Evolutionary conservation across 805 yeast species (phyloP).

Genomic region (Saccharomycopsis sp.): DNA sequence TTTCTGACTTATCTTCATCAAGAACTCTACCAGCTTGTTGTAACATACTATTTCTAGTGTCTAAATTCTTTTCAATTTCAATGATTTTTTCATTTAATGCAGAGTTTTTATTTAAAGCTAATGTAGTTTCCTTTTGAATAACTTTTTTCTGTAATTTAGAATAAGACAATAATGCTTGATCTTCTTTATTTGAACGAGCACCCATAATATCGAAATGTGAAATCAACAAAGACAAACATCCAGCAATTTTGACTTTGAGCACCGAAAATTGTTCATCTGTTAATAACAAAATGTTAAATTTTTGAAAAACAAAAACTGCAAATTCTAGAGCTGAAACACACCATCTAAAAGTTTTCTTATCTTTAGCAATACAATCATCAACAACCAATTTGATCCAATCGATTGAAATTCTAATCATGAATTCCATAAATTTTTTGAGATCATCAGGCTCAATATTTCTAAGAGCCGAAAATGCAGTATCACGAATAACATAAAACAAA

Average conservation of each 20-base stretch:
- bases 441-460: conserved; percentile 8
- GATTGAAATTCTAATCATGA: conserved; percentile 60
- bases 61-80: conserved; percentile 30
- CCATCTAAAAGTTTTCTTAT: conserved; percentile 87
- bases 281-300: conserved; percentile 76
- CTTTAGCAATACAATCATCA: conserved; percentile 92
- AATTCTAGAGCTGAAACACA: conserved; percentile 92
- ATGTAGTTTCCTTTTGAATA: conserved; percentile 10
- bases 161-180: conserved; percentile 20
- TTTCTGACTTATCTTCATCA: conserved; percentile 79
- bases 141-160: conserved; percentile 14
- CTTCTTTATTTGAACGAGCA: conserved; percentile 67
- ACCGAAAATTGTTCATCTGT: conserved; percentile 64
- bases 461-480: conserved; percentile 9
- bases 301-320: conserved; percentile 89
- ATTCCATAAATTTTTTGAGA: conserved; percentile 4
- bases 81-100: conserved; percentile 43
- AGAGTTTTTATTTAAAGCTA: conserved; percentile 7
- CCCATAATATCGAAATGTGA: conserved; percentile 99
- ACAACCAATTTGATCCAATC: conserved; percentile 91
- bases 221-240: conserved; percentile 86
- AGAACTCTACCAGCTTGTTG: conserved; percentile 74
- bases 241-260: conserved; percentile 75
- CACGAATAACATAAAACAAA: conserved; percentile 15
- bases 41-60: conserved; percentile 45